Evolutionary conservation across 805 yeast genomes (phyloP).

Genomic region (Kodamaea restingae): DNA sequence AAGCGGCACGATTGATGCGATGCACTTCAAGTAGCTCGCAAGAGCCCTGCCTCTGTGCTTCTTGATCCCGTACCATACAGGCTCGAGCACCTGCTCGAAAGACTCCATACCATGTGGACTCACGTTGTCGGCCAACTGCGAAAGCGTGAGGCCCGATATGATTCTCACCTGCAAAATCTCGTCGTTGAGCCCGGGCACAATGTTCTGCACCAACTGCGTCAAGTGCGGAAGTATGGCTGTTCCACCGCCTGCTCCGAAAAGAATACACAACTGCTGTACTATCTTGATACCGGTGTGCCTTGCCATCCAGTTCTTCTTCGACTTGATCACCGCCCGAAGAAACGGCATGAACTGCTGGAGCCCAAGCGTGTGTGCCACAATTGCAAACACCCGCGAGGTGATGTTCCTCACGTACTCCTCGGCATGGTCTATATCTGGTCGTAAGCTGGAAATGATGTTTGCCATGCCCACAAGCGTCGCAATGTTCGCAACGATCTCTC

Average conservation of each 20-base stretch:
- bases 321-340: conserved; percentile 69
- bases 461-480: conserved; percentile 81
- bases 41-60: conserved; percentile 73
- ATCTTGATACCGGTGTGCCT: conserved; percentile 78
- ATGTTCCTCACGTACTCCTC: conserved; percentile 79
- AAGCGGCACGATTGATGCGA: conserved; percentile 77
- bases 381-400: conserved; percentile 77
- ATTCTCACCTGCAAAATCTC: conserved; percentile 64
- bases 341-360: conserved; percentile 71
- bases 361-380: conserved; percentile 78
- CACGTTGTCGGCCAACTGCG: conserved; percentile 75
- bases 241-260: conserved; percentile 60
- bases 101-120: conserved; percentile 89
- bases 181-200: conserved; percentile 58
- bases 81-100: conserved; percentile 69
- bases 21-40: conserved; percentile 70
- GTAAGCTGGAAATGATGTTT: conserved; percentile 68
- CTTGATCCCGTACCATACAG: conserved; percentile 75
- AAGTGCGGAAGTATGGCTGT: conserved; percentile 63
- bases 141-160: conserved; percentile 65
- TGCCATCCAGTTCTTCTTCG: conserved; percentile 76
- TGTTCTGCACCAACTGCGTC: conserved; percentile 57
- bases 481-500: conserved; percentile 70
- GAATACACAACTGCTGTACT: conserved; percentile 68
- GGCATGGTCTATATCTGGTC: conserved; percentile 77